Percentiles rank a stretch among this genome's conserved stretches.
These are phyloP conservation scores for Phenoliferia sp. DNA, from an alignment of 1,284 basidiomycete species.

Conservation along the genomic window DNA sequence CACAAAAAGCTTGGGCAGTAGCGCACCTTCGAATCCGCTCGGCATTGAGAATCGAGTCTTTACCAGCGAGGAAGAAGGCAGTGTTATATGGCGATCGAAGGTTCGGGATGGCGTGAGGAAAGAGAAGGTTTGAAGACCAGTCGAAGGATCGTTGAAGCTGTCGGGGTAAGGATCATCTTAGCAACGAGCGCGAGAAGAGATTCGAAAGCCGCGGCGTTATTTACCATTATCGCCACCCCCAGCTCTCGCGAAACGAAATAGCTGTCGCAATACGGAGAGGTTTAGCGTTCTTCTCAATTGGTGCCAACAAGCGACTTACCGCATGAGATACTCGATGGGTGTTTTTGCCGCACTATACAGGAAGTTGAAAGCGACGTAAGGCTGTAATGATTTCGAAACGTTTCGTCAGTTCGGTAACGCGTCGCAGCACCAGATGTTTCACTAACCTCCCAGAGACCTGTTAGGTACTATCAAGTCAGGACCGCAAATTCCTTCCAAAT, in stretches of 20 bases:
- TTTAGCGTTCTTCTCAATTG: background rate
- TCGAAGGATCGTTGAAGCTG: conserved; percentile 74
- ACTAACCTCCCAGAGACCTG: background rate
- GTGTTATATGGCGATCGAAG: conserved; percentile 51
- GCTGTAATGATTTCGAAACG: too few relatives aligned
- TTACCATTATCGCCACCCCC: conserved; percentile 76
- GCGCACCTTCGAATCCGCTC: conserved; percentile 34
- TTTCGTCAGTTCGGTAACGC: conserved; percentile 8
- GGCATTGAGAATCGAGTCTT: conserved; percentile 72
- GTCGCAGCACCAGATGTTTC: background rate
- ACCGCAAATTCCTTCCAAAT: conserved; percentile 66
- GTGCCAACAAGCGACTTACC: conserved; percentile 66
- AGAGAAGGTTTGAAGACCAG: conserved; percentile 64
- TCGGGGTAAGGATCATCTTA: too few relatives aligned
- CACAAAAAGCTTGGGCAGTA: background rate
- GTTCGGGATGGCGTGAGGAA: conserved; percentile 80
- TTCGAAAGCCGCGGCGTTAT: too few relatives aligned
- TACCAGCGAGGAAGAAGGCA: conserved; percentile 69
- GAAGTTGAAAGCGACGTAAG: conserved; percentile 72
- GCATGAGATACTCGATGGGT: conserved; percentile 67
- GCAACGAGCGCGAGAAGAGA: too few relatives aligned
- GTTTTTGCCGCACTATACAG: conserved; percentile 6
- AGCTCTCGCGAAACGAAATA: conserved; percentile 82
- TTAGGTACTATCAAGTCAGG: conserved; percentile 7
- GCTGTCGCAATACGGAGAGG: too few relatives aligned